These are phyloP conservation scores for Pholiota conissans DNA, from an alignment of 768 basidiomycete species.

Conservation along the genomic window DNA sequence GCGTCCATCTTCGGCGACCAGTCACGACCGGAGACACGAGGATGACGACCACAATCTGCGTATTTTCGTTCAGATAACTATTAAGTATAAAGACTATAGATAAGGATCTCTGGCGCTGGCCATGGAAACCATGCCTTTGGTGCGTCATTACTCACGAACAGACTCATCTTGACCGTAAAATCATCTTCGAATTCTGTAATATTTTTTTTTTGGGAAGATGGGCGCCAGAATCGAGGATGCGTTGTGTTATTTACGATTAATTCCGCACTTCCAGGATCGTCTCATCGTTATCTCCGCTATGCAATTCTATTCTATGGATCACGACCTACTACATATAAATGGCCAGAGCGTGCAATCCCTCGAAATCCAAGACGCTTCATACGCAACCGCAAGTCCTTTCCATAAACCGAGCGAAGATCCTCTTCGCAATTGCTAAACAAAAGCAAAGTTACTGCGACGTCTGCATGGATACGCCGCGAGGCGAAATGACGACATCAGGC, in stretches of 20 bases:
- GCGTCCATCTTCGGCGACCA: neutral
- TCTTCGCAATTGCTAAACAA: no score
- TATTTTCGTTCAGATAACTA: neutral
- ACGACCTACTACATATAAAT: no score
- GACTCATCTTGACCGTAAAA: no score
- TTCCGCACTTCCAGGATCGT: neutral
- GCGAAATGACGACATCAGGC: neutral
- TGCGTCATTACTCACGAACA: neutral
- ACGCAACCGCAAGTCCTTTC: no score
- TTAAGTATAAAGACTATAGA: neutral
- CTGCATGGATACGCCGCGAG: neutral
- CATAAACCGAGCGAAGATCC: no score
- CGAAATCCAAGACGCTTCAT: no score
- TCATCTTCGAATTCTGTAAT: neutral
- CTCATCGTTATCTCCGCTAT: no score
- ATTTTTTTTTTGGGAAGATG: neutral
- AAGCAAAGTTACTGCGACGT: no score
- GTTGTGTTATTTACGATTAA: neutral
- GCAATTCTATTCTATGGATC: no score
- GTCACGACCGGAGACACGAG: neutral
- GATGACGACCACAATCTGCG: neutral
- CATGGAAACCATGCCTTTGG: no score
- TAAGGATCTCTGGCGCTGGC: neutral
- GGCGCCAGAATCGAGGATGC: neutral
- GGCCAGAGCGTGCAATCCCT: no score